Evolutionary conservation across 495 filamentous ascomycete species (phyloP).

Genomic region (Xylaria grammica): DNA sequence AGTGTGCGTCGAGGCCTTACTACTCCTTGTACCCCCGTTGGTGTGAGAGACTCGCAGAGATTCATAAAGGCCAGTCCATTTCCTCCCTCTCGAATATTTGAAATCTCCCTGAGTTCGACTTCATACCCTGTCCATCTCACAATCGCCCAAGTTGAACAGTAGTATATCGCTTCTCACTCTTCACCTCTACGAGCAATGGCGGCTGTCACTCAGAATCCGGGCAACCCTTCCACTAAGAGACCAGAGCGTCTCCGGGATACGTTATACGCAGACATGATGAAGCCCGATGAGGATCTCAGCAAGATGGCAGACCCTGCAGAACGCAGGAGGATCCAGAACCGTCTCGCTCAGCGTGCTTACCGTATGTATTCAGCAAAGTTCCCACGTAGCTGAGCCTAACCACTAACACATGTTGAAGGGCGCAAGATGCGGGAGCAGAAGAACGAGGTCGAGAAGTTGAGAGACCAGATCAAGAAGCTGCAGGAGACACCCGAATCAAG

Average conservation of each 20-base stretch:
- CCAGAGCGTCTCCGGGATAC: constrained; percentile 25
- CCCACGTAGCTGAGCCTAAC: no score
- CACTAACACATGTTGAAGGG: constrained; percentile 14
- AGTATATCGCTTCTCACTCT: constrained; percentile 15
- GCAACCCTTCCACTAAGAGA: constrained; percentile 20
- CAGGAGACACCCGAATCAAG: constrained; percentile 24
- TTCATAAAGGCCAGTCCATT: constrained; percentile 22
- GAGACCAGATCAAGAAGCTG: constrained; percentile 27
- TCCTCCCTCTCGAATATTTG: constrained; percentile 18
- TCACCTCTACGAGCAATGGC: constrained; percentile 21
- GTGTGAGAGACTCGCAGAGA: constrained; percentile 10
- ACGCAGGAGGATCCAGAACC: constrained; percentile 79
- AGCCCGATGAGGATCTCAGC: constrained; percentile 88
- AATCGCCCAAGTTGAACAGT: constrained; percentile 9
- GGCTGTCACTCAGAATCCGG: constrained; percentile 15
- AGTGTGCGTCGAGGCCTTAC: constrained; percentile 6
- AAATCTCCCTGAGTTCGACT: constrained; percentile 15
- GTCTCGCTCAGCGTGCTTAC: constrained; percentile 85
- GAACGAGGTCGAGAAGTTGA: constrained; percentile 26
- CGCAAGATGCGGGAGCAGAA: constrained; percentile 30
- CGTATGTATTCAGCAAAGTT: constrained; percentile 58
- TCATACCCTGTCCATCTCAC: constrained; percentile 16
- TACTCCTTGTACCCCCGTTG: constrained; percentile 13
- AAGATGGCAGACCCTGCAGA: constrained; percentile 87
- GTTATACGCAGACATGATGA: constrained; percentile 39